Percentiles rank a stretch among this genome's conserved stretches.
Evolutionary conservation across 2,329 filamentous ascomycete genomes (phyloP).

Genomic region (Cytospora schulzeri): DNA sequence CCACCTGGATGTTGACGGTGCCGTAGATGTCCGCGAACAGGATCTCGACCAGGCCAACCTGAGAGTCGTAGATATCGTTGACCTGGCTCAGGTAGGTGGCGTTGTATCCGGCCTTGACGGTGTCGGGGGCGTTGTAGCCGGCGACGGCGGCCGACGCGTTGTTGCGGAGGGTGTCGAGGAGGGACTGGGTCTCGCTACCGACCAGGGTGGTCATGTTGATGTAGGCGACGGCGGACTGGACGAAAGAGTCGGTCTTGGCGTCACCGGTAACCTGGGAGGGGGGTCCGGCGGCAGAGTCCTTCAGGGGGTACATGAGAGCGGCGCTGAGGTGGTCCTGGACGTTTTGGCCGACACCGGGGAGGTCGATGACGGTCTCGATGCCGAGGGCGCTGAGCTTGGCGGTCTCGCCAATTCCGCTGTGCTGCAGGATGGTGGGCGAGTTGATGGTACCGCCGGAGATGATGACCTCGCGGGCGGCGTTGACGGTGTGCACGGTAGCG

Average conservation of each 20-base stretch:
- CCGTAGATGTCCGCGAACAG: slow-evolving; percentile 31
- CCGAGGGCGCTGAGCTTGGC: slow-evolving; percentile 5
- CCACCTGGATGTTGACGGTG: slow-evolving; percentile 28
- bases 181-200: neutral
- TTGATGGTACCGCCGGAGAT: slow-evolving; percentile 17
- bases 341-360: slow-evolving; percentile 21
- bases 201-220: slow-evolving; percentile 16
- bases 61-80: slow-evolving; percentile 30
- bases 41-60: slow-evolving; percentile 32
- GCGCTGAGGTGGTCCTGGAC: slow-evolving; percentile 21
- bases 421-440: slow-evolving; percentile 19
- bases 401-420: slow-evolving; percentile 20
- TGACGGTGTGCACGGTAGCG: slow-evolving; percentile 5
- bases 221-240: slow-evolving; percentile 21
- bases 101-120: slow-evolving; percentile 31
- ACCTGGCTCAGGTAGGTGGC: slow-evolving; percentile 35
- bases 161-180: neutral
- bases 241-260: slow-evolving; percentile 13
- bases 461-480: slow-evolving; percentile 21
- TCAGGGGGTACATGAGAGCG: slow-evolving; percentile 5
- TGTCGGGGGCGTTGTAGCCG: slow-evolving; percentile 24
- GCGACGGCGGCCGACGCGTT: slow-evolving; percentile 7
- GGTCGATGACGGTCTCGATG: slow-evolving; percentile 13
- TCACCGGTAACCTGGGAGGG: slow-evolving; percentile 9
- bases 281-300: neutral